Evolutionary conservation across 2,329 filamentous ascomycete genomes (phyloP), one percentile per base, ranked within the genome.

Genomic region (Cercospora janseana): DNA sequence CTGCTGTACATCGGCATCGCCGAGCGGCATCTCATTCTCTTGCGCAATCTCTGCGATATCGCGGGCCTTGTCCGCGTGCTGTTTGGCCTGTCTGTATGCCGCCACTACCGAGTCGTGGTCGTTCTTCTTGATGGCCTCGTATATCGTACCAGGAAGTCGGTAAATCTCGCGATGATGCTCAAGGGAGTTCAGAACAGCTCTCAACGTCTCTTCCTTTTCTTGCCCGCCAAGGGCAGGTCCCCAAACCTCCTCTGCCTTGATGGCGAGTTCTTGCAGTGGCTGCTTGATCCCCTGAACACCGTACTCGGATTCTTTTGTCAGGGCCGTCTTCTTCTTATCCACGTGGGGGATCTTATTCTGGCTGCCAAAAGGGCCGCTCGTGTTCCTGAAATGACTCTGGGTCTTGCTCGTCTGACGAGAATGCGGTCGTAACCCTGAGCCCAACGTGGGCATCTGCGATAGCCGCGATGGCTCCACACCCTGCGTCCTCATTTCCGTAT

Each of bases 241-340:
- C 91, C 94, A 98, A 6, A 98, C 87, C 63, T 98, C 93, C 69
- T 97, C 90, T 0, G 92, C 93, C 69, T 96, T 96, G 54, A 90
- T 87, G 1, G 88, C 89, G 8, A 94, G 88, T 62, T 97, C 93
- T 7, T 93, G 77, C 47, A 98, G 75, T 13, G 93, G 92, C 1
- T 78, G 80, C 66, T 95, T 94, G 69, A 98, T 95, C 8, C 89
- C 90, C 64, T 86, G 76, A 6, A 94, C 84, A 44, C 90, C 90
- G 64, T 91, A 95, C 63, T 95, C 90, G 61, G 88, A 95, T 71
- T 96, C 92, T 69, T 95, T 95, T 29, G 86, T 79, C 38, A 97
- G 75, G 0, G 93, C 90, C 67, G 95, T 95, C 76, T 95, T 96
- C 69, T 86, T 88, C 56, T 79, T 79, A 56, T 87, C 85, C 13